phyloP scores from a whole-genome alignment of 208 protist species.

The Trypanosoma cruzi region DNA sequence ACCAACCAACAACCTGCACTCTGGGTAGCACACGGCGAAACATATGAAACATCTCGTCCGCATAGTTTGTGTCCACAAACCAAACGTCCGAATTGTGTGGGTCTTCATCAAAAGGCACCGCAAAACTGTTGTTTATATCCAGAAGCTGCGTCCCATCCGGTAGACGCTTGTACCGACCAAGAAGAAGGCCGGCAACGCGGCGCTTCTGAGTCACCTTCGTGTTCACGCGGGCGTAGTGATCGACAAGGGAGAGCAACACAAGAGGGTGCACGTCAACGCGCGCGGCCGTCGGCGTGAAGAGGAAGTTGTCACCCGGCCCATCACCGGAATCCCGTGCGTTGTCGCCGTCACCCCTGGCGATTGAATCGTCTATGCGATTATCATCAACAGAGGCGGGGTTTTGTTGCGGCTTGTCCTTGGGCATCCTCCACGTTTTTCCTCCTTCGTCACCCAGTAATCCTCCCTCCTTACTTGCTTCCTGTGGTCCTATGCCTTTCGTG shows the following conservation, averaged over 20 bases:
- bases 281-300: constrained; percentile 53
- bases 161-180: constrained; percentile 88
- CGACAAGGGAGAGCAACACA: constrained; percentile 98
- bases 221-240: constrained; percentile 99
- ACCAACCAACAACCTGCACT: constrained; percentile 99
- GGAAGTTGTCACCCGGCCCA: neutral
- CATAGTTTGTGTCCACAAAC: constrained; percentile 98
- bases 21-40: constrained; percentile 98
- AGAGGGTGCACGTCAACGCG: constrained; percentile 98
- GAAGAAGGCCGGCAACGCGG: constrained; percentile 97
- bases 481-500: neutral
- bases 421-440: constrained; percentile 4
- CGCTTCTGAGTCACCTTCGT: constrained; percentile 89
- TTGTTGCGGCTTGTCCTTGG: constrained; percentile 11
- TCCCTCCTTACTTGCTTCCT: neutral
- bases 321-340: constrained; percentile 19
- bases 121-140: constrained; percentile 98
- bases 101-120: constrained; percentile 99
- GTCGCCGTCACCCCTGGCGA: constrained; percentile 16
- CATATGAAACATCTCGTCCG: constrained; percentile 98
- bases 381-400: constrained; percentile 5
- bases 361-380: constrained; percentile 9
- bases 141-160: constrained; percentile 56
- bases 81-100: constrained; percentile 96
- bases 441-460: neutral